Evolutionary conservation across 768 basidiomycete species (phyloP).

Genomic region (Dacryopinax primogenitus): DNA sequence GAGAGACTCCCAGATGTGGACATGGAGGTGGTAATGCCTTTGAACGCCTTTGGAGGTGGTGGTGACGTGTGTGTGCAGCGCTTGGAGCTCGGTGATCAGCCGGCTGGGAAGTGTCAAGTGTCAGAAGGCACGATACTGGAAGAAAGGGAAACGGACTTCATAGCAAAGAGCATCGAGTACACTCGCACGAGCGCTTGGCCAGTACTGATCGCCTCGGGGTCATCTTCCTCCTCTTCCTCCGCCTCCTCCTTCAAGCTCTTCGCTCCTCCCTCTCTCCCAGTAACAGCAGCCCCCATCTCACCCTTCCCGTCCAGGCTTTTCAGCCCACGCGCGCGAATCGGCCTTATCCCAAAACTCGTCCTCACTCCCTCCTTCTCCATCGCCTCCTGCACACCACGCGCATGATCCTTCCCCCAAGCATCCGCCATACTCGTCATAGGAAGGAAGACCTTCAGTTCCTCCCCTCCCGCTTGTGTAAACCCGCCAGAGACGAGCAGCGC

Average conservation of each 20-base stretch:
- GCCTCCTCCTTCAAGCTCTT: conserved; percentile 9
- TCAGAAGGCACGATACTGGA: conserved; percentile 1
- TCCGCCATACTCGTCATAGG: background rate
- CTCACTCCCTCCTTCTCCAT: background rate
- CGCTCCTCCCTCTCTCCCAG: background rate
- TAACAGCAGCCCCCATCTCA: too few relatives aligned
- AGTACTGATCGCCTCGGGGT: conserved; percentile 15
- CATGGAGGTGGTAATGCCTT: conserved; percentile 16
- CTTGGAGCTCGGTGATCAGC: conserved; percentile 20
- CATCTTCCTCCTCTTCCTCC: conserved; percentile 10
- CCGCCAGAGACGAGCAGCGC: conserved; percentile 4
- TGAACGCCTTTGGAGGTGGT: conserved; percentile 6
- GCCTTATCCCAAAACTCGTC: background rate
- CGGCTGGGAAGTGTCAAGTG: conserved; percentile 14
- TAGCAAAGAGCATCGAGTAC: conserved; percentile 21
- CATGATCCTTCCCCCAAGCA: background rate
- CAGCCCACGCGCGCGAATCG: background rate
- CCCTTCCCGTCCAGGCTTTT: too few relatives aligned
- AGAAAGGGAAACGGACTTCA: conserved; percentile 18
- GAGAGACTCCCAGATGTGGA: conserved; percentile 25
- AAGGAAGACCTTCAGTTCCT: background rate
- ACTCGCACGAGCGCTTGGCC: conserved; percentile 20
- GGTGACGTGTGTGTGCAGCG: conserved; percentile 19
- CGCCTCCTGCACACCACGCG: background rate
- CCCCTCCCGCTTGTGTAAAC: background rate